These are phyloP conservation scores for Neodidymelliopsis sp. DNA, from an alignment of 2,329 filamentous ascomycete species.

Conservation along the genomic window DNA sequence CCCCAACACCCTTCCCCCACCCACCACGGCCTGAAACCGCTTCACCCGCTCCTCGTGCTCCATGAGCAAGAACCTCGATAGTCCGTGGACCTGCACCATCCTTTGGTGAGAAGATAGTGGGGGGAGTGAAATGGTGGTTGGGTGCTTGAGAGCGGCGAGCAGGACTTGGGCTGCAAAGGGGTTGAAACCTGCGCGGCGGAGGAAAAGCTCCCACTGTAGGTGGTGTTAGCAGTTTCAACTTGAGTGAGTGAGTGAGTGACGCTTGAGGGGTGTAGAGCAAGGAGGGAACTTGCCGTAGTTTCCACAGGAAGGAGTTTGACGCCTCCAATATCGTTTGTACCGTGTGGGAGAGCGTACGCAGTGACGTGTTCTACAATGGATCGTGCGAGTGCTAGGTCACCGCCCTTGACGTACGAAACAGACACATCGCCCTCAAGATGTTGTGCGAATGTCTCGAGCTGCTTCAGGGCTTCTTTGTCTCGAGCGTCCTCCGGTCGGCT, in stretches of 20 bases:
- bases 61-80: constrained; percentile 68
- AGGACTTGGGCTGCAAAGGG: constrained; percentile 74
- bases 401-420: constrained; percentile 51
- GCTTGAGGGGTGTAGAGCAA: too few relatives aligned
- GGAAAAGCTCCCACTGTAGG: constrained; percentile 68
- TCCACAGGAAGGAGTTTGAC: constrained; percentile 62
- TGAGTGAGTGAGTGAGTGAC: too few relatives aligned
- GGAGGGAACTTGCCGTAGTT: constrained; percentile 52
- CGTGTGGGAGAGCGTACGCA: constrained; percentile 44
- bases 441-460: constrained; percentile 60
- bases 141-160: constrained; percentile 51
- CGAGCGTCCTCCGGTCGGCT: constrained; percentile 37
- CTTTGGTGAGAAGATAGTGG: not conserved
- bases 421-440: constrained; percentile 50
- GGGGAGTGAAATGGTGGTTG: constrained; percentile 19
- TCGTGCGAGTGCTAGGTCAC: constrained; percentile 49
- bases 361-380: constrained; percentile 44
- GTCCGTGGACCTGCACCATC: constrained; percentile 44
- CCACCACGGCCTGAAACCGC: constrained; percentile 61
- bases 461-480: constrained; percentile 57
- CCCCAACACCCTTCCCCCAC: constrained; percentile 61
- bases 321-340: constrained; percentile 37
- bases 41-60: constrained; percentile 55
- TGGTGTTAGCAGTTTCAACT: constrained; percentile 1
- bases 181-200: constrained; percentile 72